These are phyloP conservation scores for Oryza meyeriana DNA, from an alignment of 176 grass and related monocot species.

Conservation along the genomic window DNA sequence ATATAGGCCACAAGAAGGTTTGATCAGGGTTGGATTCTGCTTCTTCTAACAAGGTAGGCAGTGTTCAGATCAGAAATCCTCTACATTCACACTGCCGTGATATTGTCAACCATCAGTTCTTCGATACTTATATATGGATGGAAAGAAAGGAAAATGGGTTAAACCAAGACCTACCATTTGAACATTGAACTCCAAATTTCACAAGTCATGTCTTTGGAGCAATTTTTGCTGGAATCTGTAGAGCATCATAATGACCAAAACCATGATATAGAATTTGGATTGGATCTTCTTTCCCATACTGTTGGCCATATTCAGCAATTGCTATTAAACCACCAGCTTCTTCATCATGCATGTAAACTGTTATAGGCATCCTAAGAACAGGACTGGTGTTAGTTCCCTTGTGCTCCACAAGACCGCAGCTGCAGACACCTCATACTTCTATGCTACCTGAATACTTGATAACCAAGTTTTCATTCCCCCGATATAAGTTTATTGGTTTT, in stretches of 20 bases:
- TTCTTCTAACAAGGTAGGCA: background rate
- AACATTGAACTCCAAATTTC: background rate
- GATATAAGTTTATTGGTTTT: background rate
- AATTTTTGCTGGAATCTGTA: constrained; percentile 50
- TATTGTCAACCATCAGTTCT: background rate
- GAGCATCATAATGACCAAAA: constrained; percentile 95
- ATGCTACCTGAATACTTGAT: background rate
- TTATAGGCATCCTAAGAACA: constrained; percentile 86
- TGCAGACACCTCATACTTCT: background rate
- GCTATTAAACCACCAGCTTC: constrained; percentile 72
- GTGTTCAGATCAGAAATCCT: background rate
- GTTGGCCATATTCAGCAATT: constrained; percentile 92
- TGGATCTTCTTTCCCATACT: constrained; percentile 79
- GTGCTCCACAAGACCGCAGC: background rate
- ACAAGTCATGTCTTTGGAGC: constrained; percentile 37
- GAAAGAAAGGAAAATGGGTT: background rate
- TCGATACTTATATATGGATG: background rate
- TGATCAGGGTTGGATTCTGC: background rate
- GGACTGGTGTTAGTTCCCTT: background rate
- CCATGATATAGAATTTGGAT: constrained; percentile 90
- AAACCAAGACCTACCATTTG: background rate
- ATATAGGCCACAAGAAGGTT: background rate
- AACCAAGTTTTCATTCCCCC: background rate
- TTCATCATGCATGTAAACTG: constrained; percentile 89
- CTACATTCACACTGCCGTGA: too few relatives aligned